Evolutionary conservation across 306 rosid species (phyloP).

Genomic region (Casuarina cunninghamiana): DNA sequence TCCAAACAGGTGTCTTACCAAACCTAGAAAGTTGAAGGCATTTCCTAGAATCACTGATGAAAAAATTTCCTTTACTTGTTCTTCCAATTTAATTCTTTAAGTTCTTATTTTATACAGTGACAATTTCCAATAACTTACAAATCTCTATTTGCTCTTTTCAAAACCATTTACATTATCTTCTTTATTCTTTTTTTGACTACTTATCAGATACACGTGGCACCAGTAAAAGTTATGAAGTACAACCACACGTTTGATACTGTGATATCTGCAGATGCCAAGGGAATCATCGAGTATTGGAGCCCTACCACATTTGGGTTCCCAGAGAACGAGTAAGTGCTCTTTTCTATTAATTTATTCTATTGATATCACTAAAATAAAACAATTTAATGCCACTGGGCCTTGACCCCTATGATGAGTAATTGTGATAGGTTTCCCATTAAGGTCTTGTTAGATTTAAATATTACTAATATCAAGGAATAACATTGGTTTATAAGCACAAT

Average conservation of each 20-base stretch:
- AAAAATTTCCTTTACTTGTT: too few relatives aligned
- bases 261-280: conserved; percentile 80
- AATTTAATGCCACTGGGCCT: neutral
- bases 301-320: conserved; percentile 79
- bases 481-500: neutral
- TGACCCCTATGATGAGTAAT: neutral
- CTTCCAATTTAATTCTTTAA: too few relatives aligned
- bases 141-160: neutral
- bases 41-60: too few relatives aligned
- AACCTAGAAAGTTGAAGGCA: conserved; percentile 6
- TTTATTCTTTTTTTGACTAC: neutral
- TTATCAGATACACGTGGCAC: conserved; percentile 72
- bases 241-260: conserved; percentile 70
- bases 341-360: conserved; percentile 4
- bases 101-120: too few relatives aligned
- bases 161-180: neutral
- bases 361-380: neutral
- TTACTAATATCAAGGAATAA: neutral
- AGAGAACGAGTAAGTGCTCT: conserved; percentile 63
- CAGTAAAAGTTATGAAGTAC: conserved; percentile 87
- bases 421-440: neutral
- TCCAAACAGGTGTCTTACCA: conserved; percentile 66
- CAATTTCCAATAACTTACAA: too few relatives aligned
- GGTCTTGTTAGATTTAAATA: neutral
- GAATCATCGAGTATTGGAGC: conserved; percentile 88